Percentiles rank a stretch among this genome's conserved stretches.
These are phyloP conservation scores for Nicotiana noctiflora DNA, from an alignment of 257 asterid genomes.

Conservation along the genomic window DNA sequence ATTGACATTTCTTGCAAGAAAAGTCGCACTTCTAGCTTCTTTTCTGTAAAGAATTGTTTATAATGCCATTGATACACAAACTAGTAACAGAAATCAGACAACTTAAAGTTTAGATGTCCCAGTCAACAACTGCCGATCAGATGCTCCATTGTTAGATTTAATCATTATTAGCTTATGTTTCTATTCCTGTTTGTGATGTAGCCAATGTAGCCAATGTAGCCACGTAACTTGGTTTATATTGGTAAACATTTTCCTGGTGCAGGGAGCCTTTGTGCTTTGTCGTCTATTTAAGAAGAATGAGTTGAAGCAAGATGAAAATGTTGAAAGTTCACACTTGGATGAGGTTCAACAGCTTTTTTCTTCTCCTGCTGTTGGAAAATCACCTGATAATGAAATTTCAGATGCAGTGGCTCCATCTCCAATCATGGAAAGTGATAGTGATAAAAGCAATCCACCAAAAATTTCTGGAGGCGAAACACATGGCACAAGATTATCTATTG, in stretches of 20 bases:
- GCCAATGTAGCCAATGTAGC: not conserved
- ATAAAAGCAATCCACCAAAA: slow-evolving; percentile 25
- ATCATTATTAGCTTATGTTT: not conserved
- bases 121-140: not conserved
- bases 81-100: not conserved
- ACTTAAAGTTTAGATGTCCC: not conserved
- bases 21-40: not conserved
- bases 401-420: slow-evolving; percentile 36
- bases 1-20: not conserved
- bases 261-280: slow-evolving; percentile 86
- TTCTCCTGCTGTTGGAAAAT: slow-evolving; percentile 37
- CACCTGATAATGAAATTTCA: slow-evolving; percentile 40
- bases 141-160: not conserved
- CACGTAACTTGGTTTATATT: not conserved
- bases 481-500: slow-evolving; percentile 21
- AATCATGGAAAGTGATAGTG: slow-evolving; percentile 9
- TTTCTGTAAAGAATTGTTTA: not conserved
- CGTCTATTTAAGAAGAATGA: slow-evolving; percentile 81
- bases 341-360: slow-evolving; percentile 40
- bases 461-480: slow-evolving; percentile 19
- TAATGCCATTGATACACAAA: not conserved
- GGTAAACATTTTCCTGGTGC: slow-evolving; percentile 8
- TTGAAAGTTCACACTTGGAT: slow-evolving; percentile 32
- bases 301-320: slow-evolving; percentile 48
- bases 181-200: not conserved